phyloP scores from a whole-genome alignment of 2,329 filamentous ascomycete species.

The Xylaria multiplex region DNA sequence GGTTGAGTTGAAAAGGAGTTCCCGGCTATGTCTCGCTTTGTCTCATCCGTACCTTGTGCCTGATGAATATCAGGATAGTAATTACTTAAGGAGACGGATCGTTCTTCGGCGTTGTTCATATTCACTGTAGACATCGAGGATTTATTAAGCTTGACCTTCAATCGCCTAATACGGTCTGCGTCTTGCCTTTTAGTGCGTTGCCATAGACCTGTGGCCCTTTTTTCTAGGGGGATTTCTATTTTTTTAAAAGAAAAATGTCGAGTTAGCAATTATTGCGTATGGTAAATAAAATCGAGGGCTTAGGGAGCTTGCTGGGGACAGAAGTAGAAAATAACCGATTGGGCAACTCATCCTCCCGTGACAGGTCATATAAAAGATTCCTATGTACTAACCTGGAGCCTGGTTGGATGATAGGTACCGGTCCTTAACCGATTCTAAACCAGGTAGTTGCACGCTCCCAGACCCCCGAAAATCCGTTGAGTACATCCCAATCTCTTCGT shows the following conservation, averaged over 20 bases:
- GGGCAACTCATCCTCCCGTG: background rate
- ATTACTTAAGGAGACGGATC: background rate
- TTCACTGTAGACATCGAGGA: slow-evolving; percentile 20
- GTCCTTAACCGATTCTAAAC: background rate
- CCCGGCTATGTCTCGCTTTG: background rate
- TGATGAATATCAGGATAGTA: background rate
- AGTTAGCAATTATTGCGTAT: background rate
- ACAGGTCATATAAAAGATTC: background rate
- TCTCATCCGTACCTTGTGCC: background rate
- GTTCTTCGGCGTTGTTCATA: background rate
- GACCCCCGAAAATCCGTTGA: slow-evolving; percentile 2
- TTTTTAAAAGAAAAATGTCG: no score
- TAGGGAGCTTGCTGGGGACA: background rate
- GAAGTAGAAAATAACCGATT: background rate
- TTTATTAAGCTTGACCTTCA: slow-evolving; percentile 24
- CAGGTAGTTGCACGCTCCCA: background rate
- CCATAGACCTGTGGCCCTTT: slow-evolving; percentile 30
- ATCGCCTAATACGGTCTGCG: slow-evolving; percentile 22
- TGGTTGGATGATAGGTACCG: background rate
- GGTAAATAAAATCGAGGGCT: background rate
- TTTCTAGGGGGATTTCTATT: slow-evolving; percentile 9
- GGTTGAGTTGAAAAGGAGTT: background rate
- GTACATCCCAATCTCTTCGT: slow-evolving; percentile 4
- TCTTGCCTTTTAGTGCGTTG: slow-evolving; percentile 33
- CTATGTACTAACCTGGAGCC: background rate